These are phyloP conservation scores for Cryptosporidium sp. DNA, from an alignment of 169 alveolate species.

Conservation along the genomic window DNA sequence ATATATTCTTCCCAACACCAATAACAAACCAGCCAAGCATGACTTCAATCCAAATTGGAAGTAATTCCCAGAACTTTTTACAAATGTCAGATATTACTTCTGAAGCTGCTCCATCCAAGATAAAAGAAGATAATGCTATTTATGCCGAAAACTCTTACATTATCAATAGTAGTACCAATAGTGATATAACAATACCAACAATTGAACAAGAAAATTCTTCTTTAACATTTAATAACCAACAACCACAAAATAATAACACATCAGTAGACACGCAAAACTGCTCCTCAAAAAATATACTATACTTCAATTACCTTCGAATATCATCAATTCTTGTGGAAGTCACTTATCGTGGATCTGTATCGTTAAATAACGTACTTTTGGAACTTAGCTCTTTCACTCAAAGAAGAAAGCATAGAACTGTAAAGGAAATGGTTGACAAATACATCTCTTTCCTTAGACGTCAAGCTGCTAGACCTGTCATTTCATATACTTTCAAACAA, in stretches of 20 bases:
- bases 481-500: constrained; percentile 62
- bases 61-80: not conserved
- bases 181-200: not conserved
- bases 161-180: not conserved
- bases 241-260: not conserved
- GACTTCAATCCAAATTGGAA: not conserved
- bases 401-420: constrained; percentile 44
- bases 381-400: constrained; percentile 71
- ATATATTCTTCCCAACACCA: constrained; percentile 40
- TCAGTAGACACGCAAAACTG: not conserved
- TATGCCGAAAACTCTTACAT: not conserved
- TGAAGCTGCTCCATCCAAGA: not conserved
- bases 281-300: constrained; percentile 46
- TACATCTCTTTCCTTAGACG: constrained; percentile 57
- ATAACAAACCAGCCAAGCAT: not conserved
- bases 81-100: not conserved
- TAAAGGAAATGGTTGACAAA: constrained; percentile 65
- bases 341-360: constrained; percentile 70
- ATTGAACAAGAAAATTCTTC: not conserved
- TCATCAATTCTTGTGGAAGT: constrained; percentile 69
- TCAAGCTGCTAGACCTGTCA: constrained; percentile 66
- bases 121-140: not conserved
- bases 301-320: constrained; percentile 52
- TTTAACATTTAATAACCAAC: not conserved
- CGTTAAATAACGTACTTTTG: constrained; percentile 49